Percentiles rank a stretch among this genome's conserved stretches.
These are phyloP conservation scores for Emergomyces orientalis DNA, from an alignment of 2,329 filamentous ascomycete species.

Conservation along the genomic window DNA sequence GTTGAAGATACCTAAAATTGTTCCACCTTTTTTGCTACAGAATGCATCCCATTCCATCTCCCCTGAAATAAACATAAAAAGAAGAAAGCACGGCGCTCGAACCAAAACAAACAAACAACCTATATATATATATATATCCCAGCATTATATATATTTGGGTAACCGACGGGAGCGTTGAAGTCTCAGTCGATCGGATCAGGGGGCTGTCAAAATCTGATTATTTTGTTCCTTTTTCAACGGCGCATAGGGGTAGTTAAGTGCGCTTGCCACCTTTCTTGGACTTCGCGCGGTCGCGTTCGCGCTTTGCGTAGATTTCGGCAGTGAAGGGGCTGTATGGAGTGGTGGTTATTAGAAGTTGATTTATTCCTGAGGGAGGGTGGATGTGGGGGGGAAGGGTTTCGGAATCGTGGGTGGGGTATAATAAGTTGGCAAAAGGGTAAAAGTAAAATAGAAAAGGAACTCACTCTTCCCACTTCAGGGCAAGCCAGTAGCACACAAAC, in stretches of 20 bases:
- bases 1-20: background rate
- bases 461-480: slow-evolving; percentile 73
- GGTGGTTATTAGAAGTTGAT: background rate
- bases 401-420: too few relatives aligned
- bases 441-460: slow-evolving; percentile 18
- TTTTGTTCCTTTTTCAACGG: background rate
- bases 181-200: background rate
- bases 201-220: background rate
- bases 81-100: background rate
- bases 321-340: slow-evolving; percentile 63
- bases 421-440: too few relatives aligned
- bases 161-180: background rate
- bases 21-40: background rate
- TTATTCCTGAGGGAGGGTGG: too few relatives aligned
- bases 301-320: slow-evolving; percentile 79
- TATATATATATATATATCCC: background rate
- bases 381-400: too few relatives aligned
- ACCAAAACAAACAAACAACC: background rate
- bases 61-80: background rate
- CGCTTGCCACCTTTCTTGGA: slow-evolving; percentile 30
- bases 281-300: slow-evolving; percentile 35
- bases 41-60: background rate
- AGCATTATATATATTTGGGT: background rate
- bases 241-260: slow-evolving; percentile 25
- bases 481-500: slow-evolving; percentile 66